Evolutionary conservation across 129 eudicot species (phyloP).

Genomic region (Ambrosia trifida): DNA sequence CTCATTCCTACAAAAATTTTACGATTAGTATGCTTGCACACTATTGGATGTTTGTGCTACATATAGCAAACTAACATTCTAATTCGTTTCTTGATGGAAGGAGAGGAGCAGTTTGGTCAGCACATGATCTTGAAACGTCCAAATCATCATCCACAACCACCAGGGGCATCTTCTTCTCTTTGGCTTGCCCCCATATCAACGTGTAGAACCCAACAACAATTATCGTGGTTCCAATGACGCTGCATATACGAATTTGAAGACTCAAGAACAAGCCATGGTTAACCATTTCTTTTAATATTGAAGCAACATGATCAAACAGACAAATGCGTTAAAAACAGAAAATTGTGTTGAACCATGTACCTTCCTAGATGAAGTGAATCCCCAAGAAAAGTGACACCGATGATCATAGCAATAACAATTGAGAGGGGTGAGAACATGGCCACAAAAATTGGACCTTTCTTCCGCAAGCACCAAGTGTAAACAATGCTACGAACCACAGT

Average conservation of each 20-base stretch:
- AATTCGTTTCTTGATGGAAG: background rate
- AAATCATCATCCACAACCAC: background rate
- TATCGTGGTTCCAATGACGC: constrained; percentile 27
- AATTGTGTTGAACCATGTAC: constrained; percentile 18
- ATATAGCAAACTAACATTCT: too few species aligned
- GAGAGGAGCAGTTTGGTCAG: background rate
- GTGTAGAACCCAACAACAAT: constrained; percentile 21
- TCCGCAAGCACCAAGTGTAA: constrained; percentile 28
- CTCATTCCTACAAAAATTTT: too few species aligned
- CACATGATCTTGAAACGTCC: background rate
- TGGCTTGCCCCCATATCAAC: constrained; percentile 28
- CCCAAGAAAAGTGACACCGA: constrained; percentile 31
- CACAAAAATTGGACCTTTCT: constrained; percentile 33
- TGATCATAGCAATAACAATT: constrained; percentile 18
- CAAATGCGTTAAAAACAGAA: too few species aligned
- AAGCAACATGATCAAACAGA: too few species aligned
- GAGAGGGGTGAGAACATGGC: constrained; percentile 32
- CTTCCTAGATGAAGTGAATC: constrained; percentile 35
- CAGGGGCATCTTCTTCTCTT: constrained; percentile 20
- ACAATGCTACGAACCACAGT: background rate
- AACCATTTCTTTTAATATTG: background rate
- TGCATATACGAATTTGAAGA: constrained; percentile 17
- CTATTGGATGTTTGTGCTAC: too few species aligned
- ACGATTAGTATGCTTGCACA: too few species aligned
- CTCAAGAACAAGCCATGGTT: background rate